Evolutionary conservation across 2,329 filamentous ascomycete species (phyloP), one percentile per base, ranked within the genome.

Genomic region (Lomentospora prolificans): DNA sequence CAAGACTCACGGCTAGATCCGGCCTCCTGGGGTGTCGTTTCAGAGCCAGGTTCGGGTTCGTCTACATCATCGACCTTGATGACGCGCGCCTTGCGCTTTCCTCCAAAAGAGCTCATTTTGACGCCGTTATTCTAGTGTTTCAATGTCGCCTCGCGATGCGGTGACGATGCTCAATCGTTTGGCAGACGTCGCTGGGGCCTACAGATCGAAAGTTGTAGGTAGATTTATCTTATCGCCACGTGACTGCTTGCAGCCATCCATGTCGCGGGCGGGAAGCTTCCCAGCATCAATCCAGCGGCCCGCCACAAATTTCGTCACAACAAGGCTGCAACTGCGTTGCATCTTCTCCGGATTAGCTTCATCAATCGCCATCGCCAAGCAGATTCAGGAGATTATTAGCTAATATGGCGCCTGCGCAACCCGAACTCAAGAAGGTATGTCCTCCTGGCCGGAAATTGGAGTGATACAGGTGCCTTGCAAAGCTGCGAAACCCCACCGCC

Each of bases 341-440:
- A 8, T 53, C 27, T n/a, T n/a, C 25, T 30, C 25, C 28, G 3
- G 17, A n/a, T n/a, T 31, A 51, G 14, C 10, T 22, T 9, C 3
- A n/a, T 30, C 22, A 30, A n/a, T 22, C 24, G 48, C 48, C 48
- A 28, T n/a, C 48, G 12, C 25, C 44, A 22, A 25, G 44, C 22
- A 10, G 41, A 10, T 30, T 51, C 50, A 51, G 60, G 76, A 48
- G 22, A 3, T 19, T 3, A 22, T 4, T 12, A 19, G 12, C 44
- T 10, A 87, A 78, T 63, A 99, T 99, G 94, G 90, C 94, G 76
- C 92, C 95, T 85, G 91, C 94, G 70, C 94, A 97, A 76, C 94
- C 94, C 66, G 95, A 99, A 78, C 83, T 99, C 61, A 99, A 97
- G 77, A 99, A 97, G 85, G 94, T 95, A 74, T 25, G 63, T 12